A percentile compares a stretch with the other conserved stretches of the same genome.
Conservation (phyloP, 2,329 filamentous ascomycete species). For the Chaetothyriales sp. region DNA sequence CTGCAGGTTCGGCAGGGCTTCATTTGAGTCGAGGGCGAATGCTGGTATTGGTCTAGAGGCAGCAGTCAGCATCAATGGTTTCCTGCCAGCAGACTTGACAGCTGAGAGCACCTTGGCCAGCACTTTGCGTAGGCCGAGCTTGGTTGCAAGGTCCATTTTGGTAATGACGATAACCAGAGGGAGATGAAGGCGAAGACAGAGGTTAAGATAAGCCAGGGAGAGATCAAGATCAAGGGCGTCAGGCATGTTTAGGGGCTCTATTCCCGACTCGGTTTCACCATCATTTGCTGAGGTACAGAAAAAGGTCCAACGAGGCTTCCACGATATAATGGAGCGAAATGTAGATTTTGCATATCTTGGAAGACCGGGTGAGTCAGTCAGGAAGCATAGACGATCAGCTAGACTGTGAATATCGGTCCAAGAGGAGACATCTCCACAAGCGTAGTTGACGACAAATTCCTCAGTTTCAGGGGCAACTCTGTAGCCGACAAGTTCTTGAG, state of each 20-base stretch:
- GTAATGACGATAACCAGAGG: slow-evolving; percentile 75
- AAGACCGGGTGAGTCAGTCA: slow-evolving; percentile 86
- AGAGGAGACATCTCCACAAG: slow-evolving; percentile 70
- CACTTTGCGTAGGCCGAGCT: slow-evolving; percentile 52
- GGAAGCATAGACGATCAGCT: slow-evolving; percentile 65
- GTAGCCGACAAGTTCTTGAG: slow-evolving; percentile 88
- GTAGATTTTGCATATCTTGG: slow-evolving; percentile 81
- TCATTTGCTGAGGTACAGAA: slow-evolving; percentile 77
- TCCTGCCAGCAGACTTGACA: slow-evolving; percentile 61
- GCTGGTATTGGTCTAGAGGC: slow-evolving; percentile 2
- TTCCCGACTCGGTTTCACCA: slow-evolving; percentile 33
- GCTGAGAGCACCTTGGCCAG: slow-evolving; percentile 61
- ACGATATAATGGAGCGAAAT: slow-evolving; percentile 78
- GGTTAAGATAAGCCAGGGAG: slow-evolving; percentile 64
- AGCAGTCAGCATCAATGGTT: slow-evolving; percentile 53
- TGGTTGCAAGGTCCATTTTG: slow-evolving; percentile 77
- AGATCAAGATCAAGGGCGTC: slow-evolving; percentile 42
- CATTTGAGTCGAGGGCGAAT: slow-evolving; percentile 28
- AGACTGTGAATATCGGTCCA: slow-evolving; percentile 90
- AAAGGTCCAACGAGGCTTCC: slow-evolving; percentile 88
- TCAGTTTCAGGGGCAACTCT: slow-evolving; percentile 19
- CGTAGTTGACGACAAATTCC: slow-evolving; percentile 51
- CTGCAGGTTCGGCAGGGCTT: slow-evolving; percentile 40
- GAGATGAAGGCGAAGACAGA: slow-evolving; percentile 68
- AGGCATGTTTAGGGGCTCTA: slow-evolving; percentile 35